A percentile compares a stretch with the other conserved stretches of the same genome.
These are phyloP conservation scores for Trichoderma asperelloides DNA, from an alignment of 495 filamentous ascomycete genomes.

Conservation along the genomic window DNA sequence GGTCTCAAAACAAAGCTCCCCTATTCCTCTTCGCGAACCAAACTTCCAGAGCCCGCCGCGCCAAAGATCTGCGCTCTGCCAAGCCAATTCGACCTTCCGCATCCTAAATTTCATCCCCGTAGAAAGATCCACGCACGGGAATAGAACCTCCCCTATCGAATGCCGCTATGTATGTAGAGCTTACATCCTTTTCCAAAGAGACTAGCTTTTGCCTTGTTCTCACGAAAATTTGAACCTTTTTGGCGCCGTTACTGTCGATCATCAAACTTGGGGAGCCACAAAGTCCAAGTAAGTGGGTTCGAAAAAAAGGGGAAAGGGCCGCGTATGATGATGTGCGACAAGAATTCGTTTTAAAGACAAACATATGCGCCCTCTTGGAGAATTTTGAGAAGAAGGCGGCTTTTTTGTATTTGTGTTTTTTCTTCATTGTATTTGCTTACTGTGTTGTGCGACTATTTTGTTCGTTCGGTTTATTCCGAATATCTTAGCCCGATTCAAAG, in stretches of 20 bases:
- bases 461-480: neutral
- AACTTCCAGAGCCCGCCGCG: neutral
- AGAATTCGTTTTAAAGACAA: neutral
- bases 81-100: neutral
- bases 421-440: neutral
- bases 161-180: neutral
- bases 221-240: neutral
- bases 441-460: neutral
- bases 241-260: neutral
- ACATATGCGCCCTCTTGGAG: neutral
- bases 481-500: too few species aligned
- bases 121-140: neutral
- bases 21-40: neutral
- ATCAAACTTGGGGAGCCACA: neutral
- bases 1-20: neutral
- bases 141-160: neutral
- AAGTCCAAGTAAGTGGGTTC: neutral
- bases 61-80: neutral
- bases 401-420: neutral
- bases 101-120: neutral
- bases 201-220: neutral
- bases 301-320: neutral
- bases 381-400: neutral
- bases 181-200: neutral
- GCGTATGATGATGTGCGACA: neutral